Base-by-base conservation (phyloP, 257 asterid species). In the Gentiana dahurica region DNA sequence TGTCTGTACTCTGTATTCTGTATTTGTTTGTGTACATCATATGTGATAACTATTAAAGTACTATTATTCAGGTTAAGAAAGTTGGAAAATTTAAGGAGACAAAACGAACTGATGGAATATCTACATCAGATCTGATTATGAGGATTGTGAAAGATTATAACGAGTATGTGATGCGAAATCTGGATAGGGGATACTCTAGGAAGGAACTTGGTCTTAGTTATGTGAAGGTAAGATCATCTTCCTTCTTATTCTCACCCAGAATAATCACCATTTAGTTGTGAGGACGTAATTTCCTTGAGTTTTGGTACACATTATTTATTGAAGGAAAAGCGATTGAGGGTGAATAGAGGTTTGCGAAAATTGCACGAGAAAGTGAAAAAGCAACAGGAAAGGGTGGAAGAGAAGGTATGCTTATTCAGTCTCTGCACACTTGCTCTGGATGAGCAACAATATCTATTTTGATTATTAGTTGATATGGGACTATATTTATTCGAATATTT, bases 101-200 rank as follows among this genome's bases (percentile, higher is more conserved):
- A 41, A 66, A 77, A 51, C 66, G 81, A 50, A 79, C 86, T 10
- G 79, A 79, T 1, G 90, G 90, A 57, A 82, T 82, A 49, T 82
- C 86, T 8, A 82, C 90, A 36, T 82, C 90, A 4, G 86, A 82
- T 59, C 49, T 82, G 33, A 79, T 82, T 46, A 79, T 82, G 90
- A 67, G 90, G 71, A 79, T 82, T 45, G 79, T 82, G 46, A 82
- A 79, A 62, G 86, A 82, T 65, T 82, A 82, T 68, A 82, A 82
- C 46, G 78, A 81, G 53, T 79, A 82, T 76, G 86, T 82, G 59
- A 79, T 79, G 86, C 90, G 86, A 57, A 82, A 78, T 57, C 74
- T 81, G 78, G 89, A 81, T 55, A 73, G 85, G 55, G 89, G 89
- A 44, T 82, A 82, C 60, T 62, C 90, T n/a, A 82, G 86, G 57